Evolutionary conservation across 192 early-diverging fungal species (phyloP), one percentile per base, ranked within the genome.

Genomic region (Dissophora ornata): DNA sequence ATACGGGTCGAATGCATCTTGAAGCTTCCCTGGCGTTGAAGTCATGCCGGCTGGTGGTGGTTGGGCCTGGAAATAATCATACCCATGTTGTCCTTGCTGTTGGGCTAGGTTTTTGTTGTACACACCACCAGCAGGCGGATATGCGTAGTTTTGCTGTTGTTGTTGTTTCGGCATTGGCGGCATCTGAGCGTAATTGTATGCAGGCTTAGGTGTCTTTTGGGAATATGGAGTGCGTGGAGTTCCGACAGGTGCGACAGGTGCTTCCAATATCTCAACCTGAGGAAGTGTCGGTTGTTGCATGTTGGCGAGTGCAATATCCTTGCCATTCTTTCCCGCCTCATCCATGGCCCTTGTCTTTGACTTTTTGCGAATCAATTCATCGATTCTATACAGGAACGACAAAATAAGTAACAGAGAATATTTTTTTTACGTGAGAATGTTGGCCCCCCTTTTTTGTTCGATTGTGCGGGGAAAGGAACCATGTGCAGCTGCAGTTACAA

Each of bases 361-460:
- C 54, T 86, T 89, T 56, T 71, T 69, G 28, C 80, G 79, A 21
- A 91, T 74, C 36, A 91, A 55, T 60, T 90, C 88, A 50, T 52
- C 82, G 62, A 91, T 91, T 68, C 80, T 81, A 67, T 41, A 26
- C 24, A 16, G 32, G 16, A 18, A 9, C 22, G n/a, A 41, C 13
- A 55, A 71, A 41, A 49, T 26, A 41, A 25, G 26, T 21, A 28
- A 73, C 47, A 44, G 42, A 29, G 16, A n/a, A n/a, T n/a, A n/a
- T n/a, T n/a, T n/a, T n/a, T 38, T 5, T 38, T 38, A 9, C 5
- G 36, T 38, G 36, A 32, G 25, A 41, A 25, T 34, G 36, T n/a
- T 38, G 2, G 3, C 22, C 24, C 26, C 36, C 36, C 36, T 12
- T 38, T 38, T 38, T 9, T 9, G 36, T 38, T 38, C 36, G 36